Evolutionary conservation across 2,329 filamentous ascomycete genomes (phyloP), one percentile per base, ranked within the genome.

Genomic region (Alternaria brassicae): DNA sequence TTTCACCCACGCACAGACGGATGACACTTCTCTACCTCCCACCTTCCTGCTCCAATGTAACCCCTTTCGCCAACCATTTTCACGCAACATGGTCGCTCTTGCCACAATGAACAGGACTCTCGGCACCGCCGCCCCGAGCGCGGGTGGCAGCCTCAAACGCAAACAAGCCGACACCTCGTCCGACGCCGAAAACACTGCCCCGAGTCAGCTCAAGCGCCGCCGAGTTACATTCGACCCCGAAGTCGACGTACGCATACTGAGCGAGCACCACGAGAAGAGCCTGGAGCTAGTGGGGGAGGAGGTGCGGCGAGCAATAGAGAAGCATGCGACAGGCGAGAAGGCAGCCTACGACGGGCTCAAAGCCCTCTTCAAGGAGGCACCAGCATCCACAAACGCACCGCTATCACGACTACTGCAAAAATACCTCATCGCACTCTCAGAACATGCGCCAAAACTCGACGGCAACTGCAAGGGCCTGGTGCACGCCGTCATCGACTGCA

Each of bases 271-370:
- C 57, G 83, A 84, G 62, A 87, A 87, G 77, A 83, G 82, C 57
- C 75, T 81, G 56, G 83, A 85, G 45, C 79, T 89, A 47, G 81
- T 89, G 53, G 83, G 83, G 53, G 86, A 89, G 72, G 86, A 89
- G 72, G 85, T 89, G 21, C 82, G 84, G 62, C 80, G 84, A 60
- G 86, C 84, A 56, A 81, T 87, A 42, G 82, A 85, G 68, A 80
- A 81, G 69, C 84, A 84, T 52, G 79, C 81, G 5, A 73, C 77
- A 21, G 81, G 82, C 57, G 85, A 88, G 65, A 85, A 84, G 68
- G 80, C 82, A 48, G 81, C 78, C 56, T 89, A 89, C 69, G 83
- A 87, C 64, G 80, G 81, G 62, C 75, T 89, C 60, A 84, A 83
- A 66, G 78, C 81, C 61, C 74, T 86, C 39, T 85, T 87, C 69